Percentiles rank a stretch among this genome's conserved stretches.
phyloP scores from a whole-genome alignment of 768 basidiomycete species.

The Kwoniella shandongensis region DNA sequence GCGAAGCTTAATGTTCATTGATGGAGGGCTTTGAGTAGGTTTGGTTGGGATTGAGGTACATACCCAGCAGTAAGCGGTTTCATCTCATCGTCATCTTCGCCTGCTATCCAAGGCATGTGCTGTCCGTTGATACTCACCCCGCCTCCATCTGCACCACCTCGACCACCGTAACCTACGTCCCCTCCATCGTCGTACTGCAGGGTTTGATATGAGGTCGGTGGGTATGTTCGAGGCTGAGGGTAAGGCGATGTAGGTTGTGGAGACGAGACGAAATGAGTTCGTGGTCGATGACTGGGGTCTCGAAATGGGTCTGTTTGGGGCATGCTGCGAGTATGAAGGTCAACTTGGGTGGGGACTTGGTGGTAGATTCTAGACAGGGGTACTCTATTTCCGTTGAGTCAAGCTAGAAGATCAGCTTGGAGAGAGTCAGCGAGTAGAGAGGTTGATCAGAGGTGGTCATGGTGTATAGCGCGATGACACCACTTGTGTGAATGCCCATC shows the following conservation, averaged over 20 bases:
- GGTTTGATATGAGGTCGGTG: conserved; percentile 13
- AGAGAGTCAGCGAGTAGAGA: too few relatives aligned
- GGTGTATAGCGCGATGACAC: too few relatives aligned
- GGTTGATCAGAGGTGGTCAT: too few relatives aligned
- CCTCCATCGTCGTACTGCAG: conserved; percentile 22
- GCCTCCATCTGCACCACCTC: conserved; percentile 12
- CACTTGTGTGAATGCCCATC: too few relatives aligned
- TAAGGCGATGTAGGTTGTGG: conserved; percentile 5
- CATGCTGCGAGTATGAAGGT: conserved; percentile 1
- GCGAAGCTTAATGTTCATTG: too few relatives aligned
- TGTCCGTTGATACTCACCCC: conserved; percentile 39
- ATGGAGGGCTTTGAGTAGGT: neutral
- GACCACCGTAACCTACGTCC: conserved; percentile 21
- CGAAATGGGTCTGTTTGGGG: conserved; percentile 10
- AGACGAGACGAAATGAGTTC: conserved; percentile 15
- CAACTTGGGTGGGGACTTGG: too few relatives aligned
- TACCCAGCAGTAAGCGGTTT: conserved; percentile 38
- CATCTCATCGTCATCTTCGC: conserved; percentile 42
- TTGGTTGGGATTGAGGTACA: neutral
- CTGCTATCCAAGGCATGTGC: conserved; percentile 37
- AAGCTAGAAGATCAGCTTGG: too few relatives aligned
- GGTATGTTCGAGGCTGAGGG: conserved; percentile 11
- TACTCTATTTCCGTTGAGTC: too few relatives aligned
- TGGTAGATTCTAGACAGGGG: too few relatives aligned
- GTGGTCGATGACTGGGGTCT: conserved; percentile 3